Evolutionary conservation across 139 green algal genomes (phyloP).

Genomic region (Desmodesmus armatus): DNA sequence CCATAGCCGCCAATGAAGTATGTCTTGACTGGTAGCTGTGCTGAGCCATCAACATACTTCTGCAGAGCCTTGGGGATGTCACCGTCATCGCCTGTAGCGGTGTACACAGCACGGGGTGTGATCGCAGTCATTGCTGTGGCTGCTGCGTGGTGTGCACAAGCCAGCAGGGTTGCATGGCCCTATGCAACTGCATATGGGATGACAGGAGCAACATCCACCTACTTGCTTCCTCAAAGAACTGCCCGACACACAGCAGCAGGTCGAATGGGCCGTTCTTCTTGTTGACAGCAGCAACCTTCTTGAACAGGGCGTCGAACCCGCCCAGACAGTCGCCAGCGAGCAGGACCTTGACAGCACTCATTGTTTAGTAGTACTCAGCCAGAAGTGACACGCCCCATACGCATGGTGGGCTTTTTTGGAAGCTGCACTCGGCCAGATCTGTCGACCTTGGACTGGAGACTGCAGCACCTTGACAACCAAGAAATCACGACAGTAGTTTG

Average conservation of each 20-base stretch:
- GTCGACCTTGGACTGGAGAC: too few relatives aligned
- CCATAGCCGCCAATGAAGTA: conserved; percentile 84
- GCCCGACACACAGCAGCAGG: conserved; percentile 69
- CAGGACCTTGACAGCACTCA: conserved; percentile 55
- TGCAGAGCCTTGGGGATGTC: conserved; percentile 55
- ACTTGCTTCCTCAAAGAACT: conserved; percentile 68
- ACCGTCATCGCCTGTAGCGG: conserved; percentile 56
- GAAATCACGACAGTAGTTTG: too few relatives aligned
- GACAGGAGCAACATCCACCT: background rate
- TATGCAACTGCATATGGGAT: background rate
- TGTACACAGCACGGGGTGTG: background rate
- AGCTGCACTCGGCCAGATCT: too few relatives aligned
- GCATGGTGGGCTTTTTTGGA: too few relatives aligned
- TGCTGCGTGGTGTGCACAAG: background rate
- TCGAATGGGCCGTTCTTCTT: conserved; percentile 73
- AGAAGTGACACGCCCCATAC: too few relatives aligned
- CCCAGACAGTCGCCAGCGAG: conserved; percentile 65
- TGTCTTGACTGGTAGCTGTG: conserved; percentile 68
- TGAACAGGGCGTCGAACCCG: conserved; percentile 64
- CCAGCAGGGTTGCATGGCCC: background rate
- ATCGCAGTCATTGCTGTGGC: background rate
- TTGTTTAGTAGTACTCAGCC: too few relatives aligned
- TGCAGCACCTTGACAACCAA: too few relatives aligned
- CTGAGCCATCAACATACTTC: conserved; percentile 62
- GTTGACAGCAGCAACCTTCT: conserved; percentile 70